A percentile compares a stretch with the other conserved stretches of the same genome.
Evolutionary conservation across 1,284 basidiomycete genomes (phyloP).

Genomic region (Pseudozyma flocculosa): DNA sequence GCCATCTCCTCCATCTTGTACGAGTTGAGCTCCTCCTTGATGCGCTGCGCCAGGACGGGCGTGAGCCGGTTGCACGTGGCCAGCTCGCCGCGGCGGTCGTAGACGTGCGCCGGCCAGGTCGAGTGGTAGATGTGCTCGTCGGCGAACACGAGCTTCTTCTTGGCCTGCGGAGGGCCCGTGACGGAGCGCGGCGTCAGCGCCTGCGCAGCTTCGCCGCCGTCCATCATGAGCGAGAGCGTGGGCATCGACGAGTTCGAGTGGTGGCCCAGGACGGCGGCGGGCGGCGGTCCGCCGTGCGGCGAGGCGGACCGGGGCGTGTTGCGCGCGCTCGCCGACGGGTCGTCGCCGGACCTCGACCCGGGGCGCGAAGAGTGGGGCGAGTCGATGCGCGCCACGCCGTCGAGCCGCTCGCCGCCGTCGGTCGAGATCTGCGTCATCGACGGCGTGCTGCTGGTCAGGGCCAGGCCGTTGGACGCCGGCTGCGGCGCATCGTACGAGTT

Average conservation of each 20-base stretch:
- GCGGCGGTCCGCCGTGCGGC: slow-evolving; percentile 23
- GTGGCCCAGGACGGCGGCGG: slow-evolving; percentile 40
- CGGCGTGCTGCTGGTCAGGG: slow-evolving; percentile 17
- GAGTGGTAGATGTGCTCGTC: slow-evolving; percentile 90
- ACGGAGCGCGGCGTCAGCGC: slow-evolving; percentile 39
- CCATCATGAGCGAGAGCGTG: slow-evolving; percentile 75
- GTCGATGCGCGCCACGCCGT: slow-evolving; percentile 40
- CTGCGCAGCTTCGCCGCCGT: slow-evolving; percentile 61
- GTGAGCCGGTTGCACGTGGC: slow-evolving; percentile 96
- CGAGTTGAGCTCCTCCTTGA: slow-evolving; percentile 78
- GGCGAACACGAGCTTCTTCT: slow-evolving; percentile 77
- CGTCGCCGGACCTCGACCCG: slow-evolving; percentile 18
- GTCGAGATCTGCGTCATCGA: slow-evolving; percentile 47
- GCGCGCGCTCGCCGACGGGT: slow-evolving; percentile 2
- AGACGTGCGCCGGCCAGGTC: slow-evolving; percentile 85
- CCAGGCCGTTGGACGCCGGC: slow-evolving; percentile 9
- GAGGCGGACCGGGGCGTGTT: slow-evolving; percentile 15
- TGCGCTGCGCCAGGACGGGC: slow-evolving; percentile 86
- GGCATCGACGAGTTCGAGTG: slow-evolving; percentile 67
- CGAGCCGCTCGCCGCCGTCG: slow-evolving; percentile 44
- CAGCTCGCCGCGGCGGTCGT: slow-evolving; percentile 90
- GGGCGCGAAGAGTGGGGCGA: slow-evolving; percentile 33
- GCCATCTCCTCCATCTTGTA: slow-evolving; percentile 99
- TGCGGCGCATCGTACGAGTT: slow-evolving; percentile 58
- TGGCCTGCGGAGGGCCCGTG: slow-evolving; percentile 64